A percentile compares a stretch with the other conserved stretches of the same genome.
These are phyloP conservation scores for Rhodotorula sp. DNA, from an alignment of 1,284 basidiomycete genomes.

Conservation along the genomic window DNA sequence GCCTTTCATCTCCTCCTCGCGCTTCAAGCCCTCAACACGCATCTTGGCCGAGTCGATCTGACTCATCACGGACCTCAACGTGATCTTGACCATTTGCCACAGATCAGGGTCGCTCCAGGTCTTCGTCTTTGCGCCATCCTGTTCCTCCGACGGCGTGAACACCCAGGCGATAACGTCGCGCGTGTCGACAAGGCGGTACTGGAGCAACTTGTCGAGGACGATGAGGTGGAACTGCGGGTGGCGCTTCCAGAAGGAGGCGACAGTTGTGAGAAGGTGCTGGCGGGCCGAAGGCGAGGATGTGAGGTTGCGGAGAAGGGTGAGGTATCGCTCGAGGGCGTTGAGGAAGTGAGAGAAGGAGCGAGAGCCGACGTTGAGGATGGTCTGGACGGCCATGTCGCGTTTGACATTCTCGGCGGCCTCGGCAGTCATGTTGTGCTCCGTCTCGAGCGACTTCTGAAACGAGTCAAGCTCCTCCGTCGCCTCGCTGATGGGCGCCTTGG, in stretches of 20 bases:
- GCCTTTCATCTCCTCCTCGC: constrained; percentile 60
- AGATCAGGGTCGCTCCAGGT: constrained; percentile 61
- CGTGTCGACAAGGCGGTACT: constrained; percentile 96
- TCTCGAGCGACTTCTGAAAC: constrained; percentile 47
- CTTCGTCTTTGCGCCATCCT: constrained; percentile 48
- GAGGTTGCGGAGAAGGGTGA: constrained; percentile 77
- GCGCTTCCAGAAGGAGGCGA: constrained; percentile 72
- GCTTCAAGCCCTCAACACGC: constrained; percentile 68
- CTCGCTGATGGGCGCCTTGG: constrained; percentile 66
- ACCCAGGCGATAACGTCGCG: constrained; percentile 85
- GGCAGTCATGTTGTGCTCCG: constrained; percentile 40
- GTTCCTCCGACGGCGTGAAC: constrained; percentile 57
- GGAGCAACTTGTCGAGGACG: constrained; percentile 95
- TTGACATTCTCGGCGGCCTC: constrained; percentile 63
- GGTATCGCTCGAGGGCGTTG: constrained; percentile 92
- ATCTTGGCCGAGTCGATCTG: constrained; percentile 71
- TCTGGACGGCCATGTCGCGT: constrained; percentile 81
- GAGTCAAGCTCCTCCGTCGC: constrained; percentile 63
- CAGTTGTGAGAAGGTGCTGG: constrained; percentile 66
- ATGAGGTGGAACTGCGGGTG: constrained; percentile 82
- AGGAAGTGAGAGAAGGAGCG: constrained; percentile 97
- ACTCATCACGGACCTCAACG: constrained; percentile 83
- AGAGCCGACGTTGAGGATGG: constrained; percentile 83
- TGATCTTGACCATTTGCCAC: constrained; percentile 78
- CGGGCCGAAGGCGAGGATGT: constrained; percentile 61